These are phyloP conservation scores for Euphorbia tirucalli DNA, from an alignment of 345 rosid genomes.

Conservation along the genomic window DNA sequence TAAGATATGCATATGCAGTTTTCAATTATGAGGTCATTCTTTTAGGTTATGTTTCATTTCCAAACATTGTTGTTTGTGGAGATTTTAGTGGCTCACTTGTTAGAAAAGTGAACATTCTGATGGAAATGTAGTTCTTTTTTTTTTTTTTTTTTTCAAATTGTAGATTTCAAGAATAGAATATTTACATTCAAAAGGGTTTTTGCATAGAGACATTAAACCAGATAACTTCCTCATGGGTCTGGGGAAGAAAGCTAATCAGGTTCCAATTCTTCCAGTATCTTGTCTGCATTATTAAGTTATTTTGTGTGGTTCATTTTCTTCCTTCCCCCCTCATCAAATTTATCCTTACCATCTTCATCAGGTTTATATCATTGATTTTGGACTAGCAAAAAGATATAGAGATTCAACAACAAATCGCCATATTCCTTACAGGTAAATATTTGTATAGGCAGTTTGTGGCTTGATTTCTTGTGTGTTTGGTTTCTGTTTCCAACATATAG, in stretches of 20 bases:
- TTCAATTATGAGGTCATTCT: not conserved
- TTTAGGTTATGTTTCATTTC: too few species aligned
- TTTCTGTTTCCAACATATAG: not conserved
- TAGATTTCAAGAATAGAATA: constrained; percentile 68
- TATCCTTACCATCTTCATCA: constrained; percentile 20
- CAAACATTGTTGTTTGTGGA: not conserved
- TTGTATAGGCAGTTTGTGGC: not conserved
- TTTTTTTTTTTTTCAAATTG: not conserved
- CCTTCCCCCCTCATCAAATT: not conserved
- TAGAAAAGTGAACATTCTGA: not conserved
- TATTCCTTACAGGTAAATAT: constrained; percentile 69
- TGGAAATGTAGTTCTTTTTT: too few species aligned
- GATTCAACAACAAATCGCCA: constrained; percentile 77
- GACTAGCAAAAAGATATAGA: constrained; percentile 81
- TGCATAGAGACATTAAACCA: constrained; percentile 80
- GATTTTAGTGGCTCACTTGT: not conserved
- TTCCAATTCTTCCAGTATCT: constrained; percentile 6
- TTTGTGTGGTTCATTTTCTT: not conserved
- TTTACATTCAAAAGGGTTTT: constrained; percentile 73
- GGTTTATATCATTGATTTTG: constrained; percentile 87
- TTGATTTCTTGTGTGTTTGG: not conserved
- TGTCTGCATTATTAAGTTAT: not conserved
- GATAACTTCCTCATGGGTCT: constrained; percentile 88
- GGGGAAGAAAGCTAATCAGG: constrained; percentile 75
- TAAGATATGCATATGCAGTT: not conserved